Conservation (phyloP, 1,139 yeast species). For the Arxiozyma slooffiae region DNA sequence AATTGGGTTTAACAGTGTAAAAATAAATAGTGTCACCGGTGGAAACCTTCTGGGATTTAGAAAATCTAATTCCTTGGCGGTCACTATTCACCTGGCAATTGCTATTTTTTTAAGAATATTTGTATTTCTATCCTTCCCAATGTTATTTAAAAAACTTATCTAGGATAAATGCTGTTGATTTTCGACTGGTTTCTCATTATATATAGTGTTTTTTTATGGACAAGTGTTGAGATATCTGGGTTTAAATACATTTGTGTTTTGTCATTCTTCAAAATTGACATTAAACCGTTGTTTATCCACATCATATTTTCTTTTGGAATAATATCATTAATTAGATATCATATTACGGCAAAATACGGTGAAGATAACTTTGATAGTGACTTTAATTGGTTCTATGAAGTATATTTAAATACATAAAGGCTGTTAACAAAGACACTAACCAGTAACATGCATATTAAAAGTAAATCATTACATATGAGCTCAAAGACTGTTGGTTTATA, state of each 20-base stretch:
- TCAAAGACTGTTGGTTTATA: slow-evolving; percentile 28
- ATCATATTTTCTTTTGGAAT: slow-evolving; percentile 48
- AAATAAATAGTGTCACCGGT: background rate
- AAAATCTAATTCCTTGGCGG: slow-evolving; percentile 36
- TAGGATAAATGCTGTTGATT: slow-evolving; percentile 55
- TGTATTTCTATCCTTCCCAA: slow-evolving; percentile 56
- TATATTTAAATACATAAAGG: background rate
- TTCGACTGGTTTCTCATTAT: slow-evolving; percentile 76
- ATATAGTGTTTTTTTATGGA: slow-evolving; percentile 53
- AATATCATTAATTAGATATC: slow-evolving; percentile 59
- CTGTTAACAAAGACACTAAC: slow-evolving; percentile 8
- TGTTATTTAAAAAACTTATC: slow-evolving; percentile 60
- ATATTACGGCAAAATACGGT: slow-evolving; percentile 52
- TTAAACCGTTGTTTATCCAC: slow-evolving; percentile 44
- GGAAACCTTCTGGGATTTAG: slow-evolving; percentile 30
- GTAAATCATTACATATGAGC: slow-evolving; percentile 12
- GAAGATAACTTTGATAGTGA: slow-evolving; percentile 32
- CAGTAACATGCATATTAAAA: slow-evolving; percentile 8
- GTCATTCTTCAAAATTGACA: slow-evolving; percentile 69
- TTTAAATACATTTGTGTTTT: slow-evolving; percentile 78
- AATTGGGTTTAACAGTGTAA: background rate
- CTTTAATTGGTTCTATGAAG: background rate
- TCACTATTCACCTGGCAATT: slow-evolving; percentile 44
- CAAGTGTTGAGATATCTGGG: slow-evolving; percentile 86
- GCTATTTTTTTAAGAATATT: slow-evolving; percentile 54